phyloP scores from a whole-genome alignment of 768 basidiomycete genomes.

The Astraeus odoratus region DNA sequence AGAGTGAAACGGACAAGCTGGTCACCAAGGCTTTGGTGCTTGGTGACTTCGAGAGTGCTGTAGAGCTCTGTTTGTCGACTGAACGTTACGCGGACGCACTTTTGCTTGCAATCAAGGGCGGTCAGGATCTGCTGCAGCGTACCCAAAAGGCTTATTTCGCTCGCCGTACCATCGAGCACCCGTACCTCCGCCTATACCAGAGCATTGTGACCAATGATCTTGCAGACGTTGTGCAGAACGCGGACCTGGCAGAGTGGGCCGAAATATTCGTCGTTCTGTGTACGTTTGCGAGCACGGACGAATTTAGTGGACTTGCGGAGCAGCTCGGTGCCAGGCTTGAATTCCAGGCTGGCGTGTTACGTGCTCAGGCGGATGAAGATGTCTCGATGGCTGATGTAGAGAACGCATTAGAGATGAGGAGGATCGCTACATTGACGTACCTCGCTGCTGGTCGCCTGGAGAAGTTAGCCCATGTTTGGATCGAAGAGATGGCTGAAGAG shows the following conservation, averaged over 20 bases:
- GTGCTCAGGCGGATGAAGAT: slow-evolving; percentile 40
- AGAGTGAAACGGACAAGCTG: slow-evolving; percentile 80
- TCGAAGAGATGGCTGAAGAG: slow-evolving; percentile 83
- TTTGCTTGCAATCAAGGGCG: slow-evolving; percentile 86
- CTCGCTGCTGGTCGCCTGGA: slow-evolving; percentile 87
- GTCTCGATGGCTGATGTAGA: slow-evolving; percentile 31
- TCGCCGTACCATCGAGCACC: slow-evolving; percentile 61
- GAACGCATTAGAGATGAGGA: slow-evolving; percentile 47
- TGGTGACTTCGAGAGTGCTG: slow-evolving; percentile 93
- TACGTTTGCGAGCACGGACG: slow-evolving; percentile 82
- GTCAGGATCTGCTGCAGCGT: slow-evolving; percentile 74
- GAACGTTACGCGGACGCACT: slow-evolving; percentile 94
- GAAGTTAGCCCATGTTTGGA: slow-evolving; percentile 85
- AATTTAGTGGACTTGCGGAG: slow-evolving; percentile 84
- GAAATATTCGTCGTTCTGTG: slow-evolving; percentile 96
- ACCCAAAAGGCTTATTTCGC: slow-evolving; percentile 96
- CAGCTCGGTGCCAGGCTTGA: slow-evolving; percentile 89
- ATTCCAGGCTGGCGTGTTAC: slow-evolving; percentile 63
- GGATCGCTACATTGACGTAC: slow-evolving; percentile 89
- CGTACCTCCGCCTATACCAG: slow-evolving; percentile 92
- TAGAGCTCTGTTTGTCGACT: slow-evolving; percentile 81
- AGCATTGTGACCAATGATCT: slow-evolving; percentile 91
- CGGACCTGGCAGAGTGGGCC: slow-evolving; percentile 90
- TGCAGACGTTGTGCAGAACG: slow-evolving; percentile 91
- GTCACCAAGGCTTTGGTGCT: slow-evolving; percentile 91